A percentile compares a stretch with the other conserved stretches of the same genome.
These are phyloP conservation scores for Solanum infundibuliforme DNA, from an alignment of 257 asterid genomes.

Conservation along the genomic window DNA sequence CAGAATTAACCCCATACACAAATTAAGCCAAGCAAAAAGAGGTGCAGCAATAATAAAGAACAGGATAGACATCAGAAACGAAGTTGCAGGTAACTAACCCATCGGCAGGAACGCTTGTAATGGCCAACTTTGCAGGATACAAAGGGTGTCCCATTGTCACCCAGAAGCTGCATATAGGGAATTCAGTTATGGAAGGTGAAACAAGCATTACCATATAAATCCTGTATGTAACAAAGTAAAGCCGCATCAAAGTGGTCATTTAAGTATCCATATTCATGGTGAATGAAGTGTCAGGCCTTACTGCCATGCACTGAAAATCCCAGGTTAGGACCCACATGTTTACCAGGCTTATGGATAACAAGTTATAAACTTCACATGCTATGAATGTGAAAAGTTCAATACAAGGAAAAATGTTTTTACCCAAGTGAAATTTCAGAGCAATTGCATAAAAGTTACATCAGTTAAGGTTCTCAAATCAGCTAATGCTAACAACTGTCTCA, in stretches of 20 bases:
- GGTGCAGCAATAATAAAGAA: neutral
- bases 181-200: neutral
- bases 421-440: neutral
- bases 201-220: neutral
- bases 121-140: constrained; percentile 57
- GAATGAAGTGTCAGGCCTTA: neutral
- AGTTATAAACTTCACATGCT: neutral
- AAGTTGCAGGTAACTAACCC: constrained; percentile 44
- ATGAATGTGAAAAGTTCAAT: neutral
- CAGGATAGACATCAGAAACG: neutral
- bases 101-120: constrained; percentile 62
- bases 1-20: neutral
- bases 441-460: neutral
- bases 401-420: neutral
- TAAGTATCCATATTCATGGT: neutral
- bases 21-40: neutral
- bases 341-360: neutral
- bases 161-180: constrained; percentile 67
- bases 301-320: neutral
- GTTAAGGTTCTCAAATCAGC: neutral
- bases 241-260: neutral
- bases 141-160: constrained; percentile 56
- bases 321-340: neutral
- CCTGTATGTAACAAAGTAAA: neutral
- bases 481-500: neutral